Base-by-base conservation (phyloP, 257 asterid species). In the Cynanchum wilfordii region DNA sequence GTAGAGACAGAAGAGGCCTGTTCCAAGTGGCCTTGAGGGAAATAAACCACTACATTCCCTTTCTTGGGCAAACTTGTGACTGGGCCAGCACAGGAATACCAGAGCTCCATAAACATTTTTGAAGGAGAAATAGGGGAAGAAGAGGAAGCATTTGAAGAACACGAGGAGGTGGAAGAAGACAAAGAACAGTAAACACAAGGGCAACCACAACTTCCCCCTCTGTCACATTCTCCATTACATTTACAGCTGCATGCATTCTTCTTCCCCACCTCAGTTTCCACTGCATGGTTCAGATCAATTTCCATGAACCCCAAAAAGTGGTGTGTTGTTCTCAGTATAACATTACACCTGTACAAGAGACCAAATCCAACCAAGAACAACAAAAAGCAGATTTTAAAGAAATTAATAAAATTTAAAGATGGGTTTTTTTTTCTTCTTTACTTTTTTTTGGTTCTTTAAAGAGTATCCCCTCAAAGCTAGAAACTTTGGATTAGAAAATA, bases 51-150 rank as follows among this genome's bases (percentile, higher is more conserved):
- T 54, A 84, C 87, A 86, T 88, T 87, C 40, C 96, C 97, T 77
- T 92, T 92, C 82, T 80, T 87, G 58, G 98, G 99, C 84, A 95
- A 78, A 76, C 81, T 82, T n/a, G 92, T 89, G 24, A 95, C 83
- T 22, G 99, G 99, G 0, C 99, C 98, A 79, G 98, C 97, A 83
- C 98, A 90, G 52, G 98, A 98, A 83, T 92, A 85, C 99, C 99
- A 95, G 7, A 95, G 93, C 90, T 95, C 99, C 77, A 81, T 76
- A 68, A 81, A 90, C 38, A 95, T 82, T 74, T 92, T 87, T 17
- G 96, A 83, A 3, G 82, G 69, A 12, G 83, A 78, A 62, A 84
- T 51, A 68, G 81, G 63, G 76, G 78, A 67, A 59, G 86, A 81
- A 65, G 91, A 85, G 27, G 86, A 84, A 17, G 77, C 87, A 82